Evolutionary conservation across 306 rosid species (phyloP).

Genomic region (Alnus rubra): DNA sequence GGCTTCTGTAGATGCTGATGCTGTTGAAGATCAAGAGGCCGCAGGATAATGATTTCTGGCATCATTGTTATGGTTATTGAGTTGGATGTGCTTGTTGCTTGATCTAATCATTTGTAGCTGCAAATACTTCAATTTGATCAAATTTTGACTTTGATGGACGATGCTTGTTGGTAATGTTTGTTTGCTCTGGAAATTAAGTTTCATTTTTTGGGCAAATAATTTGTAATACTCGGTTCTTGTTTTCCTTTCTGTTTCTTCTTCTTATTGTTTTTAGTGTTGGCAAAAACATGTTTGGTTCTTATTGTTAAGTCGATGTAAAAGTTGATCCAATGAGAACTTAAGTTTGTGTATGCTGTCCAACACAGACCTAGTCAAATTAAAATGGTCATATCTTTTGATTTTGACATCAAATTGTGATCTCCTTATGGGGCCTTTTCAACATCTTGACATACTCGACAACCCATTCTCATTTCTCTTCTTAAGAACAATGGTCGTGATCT

Average conservation of each 20-base stretch:
- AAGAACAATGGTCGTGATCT: too few relatives aligned
- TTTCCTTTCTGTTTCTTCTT: neutral
- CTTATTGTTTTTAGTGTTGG: too few relatives aligned
- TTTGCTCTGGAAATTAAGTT: conserved; percentile 19
- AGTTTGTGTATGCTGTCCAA: too few relatives aligned
- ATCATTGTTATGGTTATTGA: neutral
- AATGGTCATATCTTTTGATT: too few relatives aligned
- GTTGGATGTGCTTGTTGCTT: conserved; percentile 1
- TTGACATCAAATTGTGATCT: too few relatives aligned
- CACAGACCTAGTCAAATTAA: too few relatives aligned
- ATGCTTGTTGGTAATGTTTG: conserved; percentile 9
- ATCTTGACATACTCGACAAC: too few relatives aligned
- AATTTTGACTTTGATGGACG: neutral
- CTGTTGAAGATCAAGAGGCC: conserved; percentile 38
- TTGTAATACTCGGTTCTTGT: neutral
- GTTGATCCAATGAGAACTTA: too few relatives aligned
- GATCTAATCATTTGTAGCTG: neutral
- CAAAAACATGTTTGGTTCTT: too few relatives aligned
- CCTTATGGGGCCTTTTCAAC: too few relatives aligned
- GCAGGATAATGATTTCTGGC: conserved; percentile 10
- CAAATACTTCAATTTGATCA: conserved; percentile 2
- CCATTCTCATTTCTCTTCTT: too few relatives aligned
- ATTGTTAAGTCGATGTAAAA: too few relatives aligned
- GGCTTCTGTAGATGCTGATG: conserved; percentile 31
- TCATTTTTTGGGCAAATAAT: neutral